Evolutionary conservation across 495 filamentous ascomycete species (phyloP), one percentile per base, ranked within the genome.

Genomic region (Penicillium tannophilum): DNA sequence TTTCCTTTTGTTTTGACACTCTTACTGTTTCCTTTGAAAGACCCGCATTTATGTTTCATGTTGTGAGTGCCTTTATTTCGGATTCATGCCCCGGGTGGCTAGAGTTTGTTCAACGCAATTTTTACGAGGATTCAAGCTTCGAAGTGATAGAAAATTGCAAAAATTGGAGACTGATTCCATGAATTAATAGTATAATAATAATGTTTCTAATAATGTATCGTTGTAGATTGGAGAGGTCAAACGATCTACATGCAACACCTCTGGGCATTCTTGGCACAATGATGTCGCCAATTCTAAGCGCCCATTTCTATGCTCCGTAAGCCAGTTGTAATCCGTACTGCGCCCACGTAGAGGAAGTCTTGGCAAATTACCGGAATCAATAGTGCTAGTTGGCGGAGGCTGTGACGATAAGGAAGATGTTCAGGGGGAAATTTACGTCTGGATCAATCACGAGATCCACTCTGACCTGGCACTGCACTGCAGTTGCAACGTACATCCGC

Each of bases 181-280:
- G 6, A 28, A 28, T 2, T 6, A 28, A 28, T 28, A 5, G 28
- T 3, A 28, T 28, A 28, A 28, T 28, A 0, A 28, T 28, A 28
- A 28, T 28, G 28, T 4, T 28, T 3, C 28, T 4, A 28, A 2
- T 28, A 28, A 28, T 28, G 28, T 7, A 0, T 3, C 28, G 3
- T 7, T 28, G 28, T 28, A 28, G 28, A 28, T 28, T 28, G 1
- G 28, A 28, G 28, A 28, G 28, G 4, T 28, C 28, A 28, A 28
- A 28, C 28, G 28, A 28, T 28, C 28, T 28, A 28, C 28, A 28
- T 28, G 28, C 28, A 28, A 14, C 33, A 14, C 30, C 20, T 39
- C 62, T 67, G 41, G 56, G 46, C 62, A 65, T 44, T 54, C 58
- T 62, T 57, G 62, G 64, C 62, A 42, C 4, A 45, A 50, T 58